Conservation (phyloP, 495 filamentous ascomycete genomes). For the Achaetomiella virescens region DNA sequence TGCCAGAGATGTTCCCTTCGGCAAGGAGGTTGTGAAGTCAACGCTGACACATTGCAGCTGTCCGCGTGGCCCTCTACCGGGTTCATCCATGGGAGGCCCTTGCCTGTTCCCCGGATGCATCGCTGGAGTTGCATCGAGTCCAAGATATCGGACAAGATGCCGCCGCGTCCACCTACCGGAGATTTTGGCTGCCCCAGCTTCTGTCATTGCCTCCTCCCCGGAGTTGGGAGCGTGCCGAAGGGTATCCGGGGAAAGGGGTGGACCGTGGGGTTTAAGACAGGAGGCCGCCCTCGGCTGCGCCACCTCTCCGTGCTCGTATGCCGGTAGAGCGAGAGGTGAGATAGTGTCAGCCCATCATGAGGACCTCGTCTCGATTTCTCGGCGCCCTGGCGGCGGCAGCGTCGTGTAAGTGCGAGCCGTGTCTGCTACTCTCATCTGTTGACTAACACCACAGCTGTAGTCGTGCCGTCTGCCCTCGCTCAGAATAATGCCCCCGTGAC, state of each 20-base stretch:
- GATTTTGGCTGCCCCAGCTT: background rate
- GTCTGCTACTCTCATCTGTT: background rate
- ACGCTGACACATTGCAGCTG: too few species aligned
- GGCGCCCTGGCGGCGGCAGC: conserved; percentile 25
- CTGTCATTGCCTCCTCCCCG: conserved; percentile 6
- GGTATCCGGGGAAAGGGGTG: background rate
- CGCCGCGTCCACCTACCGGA: conserved; percentile 21
- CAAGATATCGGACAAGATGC: conserved; percentile 26
- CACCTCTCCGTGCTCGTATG: conserved; percentile 6
- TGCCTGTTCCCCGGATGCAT: conserved; percentile 17
- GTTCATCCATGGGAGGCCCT: conserved; percentile 5
- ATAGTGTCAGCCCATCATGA: conserved; percentile 23
- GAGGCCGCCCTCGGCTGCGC: background rate
- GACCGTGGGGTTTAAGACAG: conserved; percentile 10
- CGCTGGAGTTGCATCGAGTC: conserved; percentile 22
- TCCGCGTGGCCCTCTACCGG: conserved; percentile 3
- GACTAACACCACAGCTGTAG: conserved; percentile 12
- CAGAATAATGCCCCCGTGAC: conserved; percentile 22
- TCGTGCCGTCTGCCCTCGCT: conserved; percentile 23
- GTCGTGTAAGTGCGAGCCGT: conserved; percentile 22
- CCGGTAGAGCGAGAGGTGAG: conserved; percentile 11
- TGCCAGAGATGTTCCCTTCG: background rate
- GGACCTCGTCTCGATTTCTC: conserved; percentile 19
- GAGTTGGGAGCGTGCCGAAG: background rate
- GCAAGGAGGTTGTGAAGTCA: conserved; percentile 4